These are phyloP conservation scores for Pyrus bretschneideri DNA, from an alignment of 306 rosid species.

Conservation along the genomic window DNA sequence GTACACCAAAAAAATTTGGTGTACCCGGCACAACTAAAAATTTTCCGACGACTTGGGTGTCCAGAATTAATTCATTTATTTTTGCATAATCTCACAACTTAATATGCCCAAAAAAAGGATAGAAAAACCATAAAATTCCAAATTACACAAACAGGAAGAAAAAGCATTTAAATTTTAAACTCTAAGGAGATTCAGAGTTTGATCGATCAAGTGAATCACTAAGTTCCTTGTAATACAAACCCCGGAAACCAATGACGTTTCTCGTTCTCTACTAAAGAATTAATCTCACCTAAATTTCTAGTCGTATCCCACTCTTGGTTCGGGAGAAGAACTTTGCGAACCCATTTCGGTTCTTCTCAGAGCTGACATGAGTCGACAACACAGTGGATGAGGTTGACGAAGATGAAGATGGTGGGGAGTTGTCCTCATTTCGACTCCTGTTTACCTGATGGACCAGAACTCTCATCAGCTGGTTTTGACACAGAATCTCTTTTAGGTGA, in stretches of 20 bases:
- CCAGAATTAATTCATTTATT: not conserved
- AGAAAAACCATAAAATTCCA: not conserved
- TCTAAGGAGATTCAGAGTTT: not conserved
- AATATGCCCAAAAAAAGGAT: not conserved
- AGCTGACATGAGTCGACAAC: slow-evolving; percentile 37
- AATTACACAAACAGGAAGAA: not conserved
- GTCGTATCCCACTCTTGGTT: slow-evolving; percentile 79
- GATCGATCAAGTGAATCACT: slow-evolving; percentile 1
- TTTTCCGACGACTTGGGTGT: no score
- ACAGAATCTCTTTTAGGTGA: slow-evolving; percentile 62
- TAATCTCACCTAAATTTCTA: slow-evolving; percentile 50
- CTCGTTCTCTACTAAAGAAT: not conserved
- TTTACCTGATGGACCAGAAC: slow-evolving; percentile 20
- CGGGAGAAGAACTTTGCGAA: slow-evolving; percentile 90
- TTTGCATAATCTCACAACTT: not conserved
- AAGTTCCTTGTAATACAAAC: slow-evolving; percentile 21
- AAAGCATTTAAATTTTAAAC: not conserved
- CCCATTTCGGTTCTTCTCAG: slow-evolving; percentile 78
- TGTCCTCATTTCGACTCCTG: slow-evolving; percentile 32
- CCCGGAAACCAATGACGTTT: slow-evolving; percentile 13
- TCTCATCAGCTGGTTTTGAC: slow-evolving; percentile 34
- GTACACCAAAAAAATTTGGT: no score
- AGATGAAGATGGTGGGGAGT: slow-evolving; percentile 40
- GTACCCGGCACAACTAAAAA: no score
- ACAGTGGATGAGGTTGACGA: slow-evolving; percentile 40